Evolutionary conservation across 805 yeast genomes (phyloP), one percentile per base, ranked within the genome.

Genomic region (Candida odintsovae): DNA sequence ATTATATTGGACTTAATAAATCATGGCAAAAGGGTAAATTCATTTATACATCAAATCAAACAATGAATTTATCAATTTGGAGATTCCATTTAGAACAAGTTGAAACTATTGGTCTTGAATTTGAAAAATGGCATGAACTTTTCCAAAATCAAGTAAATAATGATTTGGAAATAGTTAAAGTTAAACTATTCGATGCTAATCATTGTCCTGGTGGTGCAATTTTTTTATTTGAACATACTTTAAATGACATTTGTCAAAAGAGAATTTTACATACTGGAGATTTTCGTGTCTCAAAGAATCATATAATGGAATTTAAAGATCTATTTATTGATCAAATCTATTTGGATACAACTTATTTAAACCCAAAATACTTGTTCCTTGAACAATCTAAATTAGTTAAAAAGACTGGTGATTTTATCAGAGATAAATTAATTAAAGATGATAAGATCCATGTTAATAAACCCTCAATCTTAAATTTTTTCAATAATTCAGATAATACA

Each of bases 201-300:
- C 99, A 94, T 65, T 94, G 99, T 64, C 99, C 99, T 1, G 99
- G 99, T 2, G 88, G 97, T 3, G 88, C 80, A 0, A 76, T 94
- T 0, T 86, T 90, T 49, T 64, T 90, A 12, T 85, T 88, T 56
- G 83, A 82, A 55, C 67, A 67, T 44, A 46, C n/a, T 21, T 37
- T 43, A 1, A 65, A 74, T 4, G 62, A 67, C 0, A 40, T 63
- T 0, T 44, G 51, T 1, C 46, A 49, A 3, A 59, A 63, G 16
- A 65, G 65, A 38, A 70, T 74, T 4, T 65, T 94, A 28, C 99
- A 94, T 63, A 90, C 97, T 44, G 99, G 99, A 2, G 99, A 94
- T 66, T 94, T 92, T 58, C 69, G 99, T 47, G 89, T 90, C 11
- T 75, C 76, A 51, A 64, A 66, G 31, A 55, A 58, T 4, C 81